phyloP scores from a whole-genome alignment of 2,329 filamentous ascomycete genomes.

The Trichoderma brevicompactum region DNA sequence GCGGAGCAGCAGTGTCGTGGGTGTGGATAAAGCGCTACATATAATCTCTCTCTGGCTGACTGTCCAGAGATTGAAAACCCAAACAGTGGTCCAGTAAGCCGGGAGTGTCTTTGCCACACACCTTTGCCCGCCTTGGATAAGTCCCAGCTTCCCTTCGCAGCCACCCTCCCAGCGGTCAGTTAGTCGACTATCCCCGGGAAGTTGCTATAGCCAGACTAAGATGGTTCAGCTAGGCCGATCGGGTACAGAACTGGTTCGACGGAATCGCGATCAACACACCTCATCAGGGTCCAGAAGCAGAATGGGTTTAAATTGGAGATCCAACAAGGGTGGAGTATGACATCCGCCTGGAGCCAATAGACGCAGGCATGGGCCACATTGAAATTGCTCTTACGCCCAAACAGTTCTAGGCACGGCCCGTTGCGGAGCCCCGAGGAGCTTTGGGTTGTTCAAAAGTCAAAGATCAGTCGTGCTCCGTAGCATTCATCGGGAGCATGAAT shows the following conservation, averaged over 20 bases:
- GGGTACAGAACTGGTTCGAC: background rate
- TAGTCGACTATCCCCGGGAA: background rate
- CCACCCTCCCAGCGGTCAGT: background rate
- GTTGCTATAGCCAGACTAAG: background rate
- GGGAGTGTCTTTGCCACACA: background rate
- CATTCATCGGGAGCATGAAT: background rate
- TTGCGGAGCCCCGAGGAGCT: conserved; percentile 21
- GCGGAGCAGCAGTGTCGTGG: background rate
- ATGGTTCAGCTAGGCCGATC: background rate
- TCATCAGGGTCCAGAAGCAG: background rate
- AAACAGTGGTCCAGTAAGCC: background rate
- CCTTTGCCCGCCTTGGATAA: background rate
- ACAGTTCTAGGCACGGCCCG: conserved; percentile 30
- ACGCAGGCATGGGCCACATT: background rate
- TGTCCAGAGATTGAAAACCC: too few species aligned
- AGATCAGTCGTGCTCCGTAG: background rate
- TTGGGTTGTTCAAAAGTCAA: background rate
- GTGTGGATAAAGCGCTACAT: background rate
- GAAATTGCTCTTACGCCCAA: conserved; percentile 27
- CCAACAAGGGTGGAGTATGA: conserved; percentile 8
- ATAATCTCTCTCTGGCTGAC: background rate
- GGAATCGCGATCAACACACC: conserved; percentile 21
- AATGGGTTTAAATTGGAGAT: conserved; percentile 15
- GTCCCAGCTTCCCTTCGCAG: background rate
- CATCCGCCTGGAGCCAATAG: conserved; percentile 12